Conservation (phyloP, 1,139 yeast species). For the Zygosaccharomyces sapae region DNA sequence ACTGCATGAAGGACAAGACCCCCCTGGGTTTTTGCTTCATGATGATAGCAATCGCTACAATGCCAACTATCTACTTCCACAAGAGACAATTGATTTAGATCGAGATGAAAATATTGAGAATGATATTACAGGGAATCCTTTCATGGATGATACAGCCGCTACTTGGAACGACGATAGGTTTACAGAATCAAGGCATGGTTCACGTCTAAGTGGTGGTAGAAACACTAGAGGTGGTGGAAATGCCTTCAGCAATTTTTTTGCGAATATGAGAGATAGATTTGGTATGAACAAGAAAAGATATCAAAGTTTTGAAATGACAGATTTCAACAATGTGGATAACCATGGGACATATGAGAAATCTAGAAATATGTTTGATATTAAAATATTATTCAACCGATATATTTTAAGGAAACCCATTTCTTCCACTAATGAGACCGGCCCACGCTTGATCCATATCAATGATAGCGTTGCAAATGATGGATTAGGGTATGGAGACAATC, state of each 20-base stretch:
- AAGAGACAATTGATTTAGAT: slow-evolving; percentile 36
- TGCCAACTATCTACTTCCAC: slow-evolving; percentile 19
- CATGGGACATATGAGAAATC: slow-evolving; percentile 31
- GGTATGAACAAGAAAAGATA: slow-evolving; percentile 24
- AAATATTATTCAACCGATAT: slow-evolving; percentile 48
- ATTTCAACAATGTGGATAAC: slow-evolving; percentile 27
- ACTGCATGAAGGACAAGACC: slow-evolving; percentile 3
- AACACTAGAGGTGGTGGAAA: slow-evolving; percentile 21
- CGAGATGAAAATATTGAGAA: slow-evolving; percentile 30
- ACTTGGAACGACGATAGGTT: slow-evolving; percentile 20
- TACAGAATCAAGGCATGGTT: slow-evolving; percentile 16
- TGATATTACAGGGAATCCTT: slow-evolving; percentile 33
- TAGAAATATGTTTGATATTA: slow-evolving; percentile 49
- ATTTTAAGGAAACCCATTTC: slow-evolving; percentile 40
- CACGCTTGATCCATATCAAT: slow-evolving; percentile 69
- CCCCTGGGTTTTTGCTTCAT: slow-evolving; percentile 10
- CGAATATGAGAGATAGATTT: slow-evolving; percentile 16
- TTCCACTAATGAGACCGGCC: slow-evolving; percentile 40
- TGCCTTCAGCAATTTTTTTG: slow-evolving; percentile 24
- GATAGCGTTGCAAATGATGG: slow-evolving; percentile 51
- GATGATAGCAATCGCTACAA: slow-evolving; percentile 6
- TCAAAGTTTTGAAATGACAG: slow-evolving; percentile 38
- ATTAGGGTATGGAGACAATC: slow-evolving; percentile 69
- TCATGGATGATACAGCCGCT: slow-evolving; percentile 30
- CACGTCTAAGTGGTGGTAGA: slow-evolving; percentile 14